These are phyloP conservation scores for Trametes polyzona DNA, from an alignment of 1,284 basidiomycete genomes.

Conservation along the genomic window DNA sequence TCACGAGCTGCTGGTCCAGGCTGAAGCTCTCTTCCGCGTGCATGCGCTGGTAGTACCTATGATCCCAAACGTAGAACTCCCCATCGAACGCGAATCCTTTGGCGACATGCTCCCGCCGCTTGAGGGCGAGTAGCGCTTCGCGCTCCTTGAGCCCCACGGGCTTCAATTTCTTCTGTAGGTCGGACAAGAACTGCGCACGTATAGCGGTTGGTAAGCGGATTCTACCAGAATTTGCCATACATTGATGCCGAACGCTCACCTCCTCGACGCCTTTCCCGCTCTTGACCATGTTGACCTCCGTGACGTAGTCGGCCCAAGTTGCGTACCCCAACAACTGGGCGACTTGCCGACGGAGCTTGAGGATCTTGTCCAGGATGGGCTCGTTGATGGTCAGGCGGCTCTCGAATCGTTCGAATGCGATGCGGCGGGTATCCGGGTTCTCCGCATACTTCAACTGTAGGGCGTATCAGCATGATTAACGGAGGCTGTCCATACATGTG, in stretches of 20 bases:
- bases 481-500: conserved; percentile 4
- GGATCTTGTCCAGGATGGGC: conserved; percentile 65
- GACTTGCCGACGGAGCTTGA: conserved; percentile 70
- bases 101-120: conserved; percentile 68
- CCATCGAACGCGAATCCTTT: conserved; percentile 64
- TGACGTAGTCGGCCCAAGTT: conserved; percentile 81
- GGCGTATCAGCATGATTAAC: neutral
- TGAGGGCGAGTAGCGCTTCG: conserved; percentile 66
- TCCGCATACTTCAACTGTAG: conserved; percentile 77
- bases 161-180: conserved; percentile 70
- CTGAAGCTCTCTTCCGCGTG: conserved; percentile 66
- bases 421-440: conserved; percentile 67
- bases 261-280: conserved; percentile 58
- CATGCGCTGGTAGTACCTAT: conserved; percentile 70
- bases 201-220: neutral
- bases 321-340: conserved; percentile 69
- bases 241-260: no score
- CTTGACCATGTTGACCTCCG: conserved; percentile 87
- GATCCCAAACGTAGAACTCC: conserved; percentile 55
- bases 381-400: conserved; percentile 69
- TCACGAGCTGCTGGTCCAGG: conserved; percentile 75
- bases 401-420: conserved; percentile 69
- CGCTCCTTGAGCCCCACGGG: conserved; percentile 72
- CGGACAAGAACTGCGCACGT: conserved; percentile 57
- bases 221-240: neutral